Base-by-base conservation (phyloP, 2,329 filamentous ascomycete genomes). In the Fusarium hostae region DNA sequence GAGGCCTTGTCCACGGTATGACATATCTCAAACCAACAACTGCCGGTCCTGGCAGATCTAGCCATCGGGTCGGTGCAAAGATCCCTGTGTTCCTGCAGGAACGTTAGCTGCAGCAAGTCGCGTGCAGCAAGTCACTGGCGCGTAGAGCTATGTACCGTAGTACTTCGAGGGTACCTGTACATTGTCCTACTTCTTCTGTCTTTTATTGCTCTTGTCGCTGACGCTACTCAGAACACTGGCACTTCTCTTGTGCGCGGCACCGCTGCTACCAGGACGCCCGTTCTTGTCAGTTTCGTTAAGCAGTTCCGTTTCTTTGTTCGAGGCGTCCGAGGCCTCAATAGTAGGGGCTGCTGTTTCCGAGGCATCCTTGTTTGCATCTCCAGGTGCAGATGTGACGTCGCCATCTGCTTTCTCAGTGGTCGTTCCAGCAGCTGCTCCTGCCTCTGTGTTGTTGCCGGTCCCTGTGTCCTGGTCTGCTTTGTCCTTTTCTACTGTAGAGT, bases 141-240 rank as follows among this genome's bases (percentile, higher is more conserved):
- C 47, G 64, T 68, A 63, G 57, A 68, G 51, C 6, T 35, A 67
- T 62, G 59, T 72, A 71, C 39, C 57, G 57, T 71, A 67, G 69
- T 79, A 77, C 75, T 62, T 74, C 13, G 39, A 43, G 47, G 60
- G 56, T 73, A 76, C 75, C 52, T 59, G 22, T 4, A 18, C 40
- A 18, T 26, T 18, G 37, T 41, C 44, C 70, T 75, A 81, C 70
- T 88, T 89, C 82, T 87, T 89, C 73, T 86, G 85, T 66, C 87
- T 83, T 79, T 90, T 90, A 6, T 81, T 76, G 72, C 86, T 88
- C 81, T 88, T 89, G 66, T 94, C 91, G 78, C 92, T 94, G 9
- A 83, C 83, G 20, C 86, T 84, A 79, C 93, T 95, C 58, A 97
- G 80, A 35, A 94, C 93, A 79, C 94, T 97, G 2, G 93, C 93